Percentiles rank a stretch among this genome's conserved stretches.
Conservation (phyloP, 768 basidiomycete genomes). For the Russula emetica region DNA sequence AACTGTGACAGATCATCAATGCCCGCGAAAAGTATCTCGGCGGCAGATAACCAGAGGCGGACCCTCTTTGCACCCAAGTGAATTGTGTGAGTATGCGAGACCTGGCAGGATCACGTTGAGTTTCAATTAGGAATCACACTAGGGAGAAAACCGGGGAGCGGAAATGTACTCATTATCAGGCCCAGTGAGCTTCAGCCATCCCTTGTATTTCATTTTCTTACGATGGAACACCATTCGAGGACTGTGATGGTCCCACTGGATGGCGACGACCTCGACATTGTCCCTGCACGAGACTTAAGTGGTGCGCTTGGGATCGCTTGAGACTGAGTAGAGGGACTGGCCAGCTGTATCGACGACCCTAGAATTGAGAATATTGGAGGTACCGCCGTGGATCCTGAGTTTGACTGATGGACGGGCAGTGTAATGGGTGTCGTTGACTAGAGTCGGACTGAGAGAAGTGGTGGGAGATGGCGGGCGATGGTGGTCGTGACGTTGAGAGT, state of each 20-base stretch:
- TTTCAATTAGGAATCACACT: not conserved
- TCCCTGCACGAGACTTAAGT: not conserved
- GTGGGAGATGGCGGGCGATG: not conserved
- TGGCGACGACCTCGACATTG: slow-evolving; percentile 7
- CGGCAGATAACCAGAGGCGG: not conserved
- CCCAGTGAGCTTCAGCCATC: slow-evolving; percentile 6
- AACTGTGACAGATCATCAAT: not conserved
- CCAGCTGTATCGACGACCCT: slow-evolving; percentile 3
- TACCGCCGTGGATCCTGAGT: not conserved
- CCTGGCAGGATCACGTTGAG: not conserved
- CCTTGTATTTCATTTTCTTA: slow-evolving; percentile 9
- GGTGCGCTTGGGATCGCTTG: slow-evolving; percentile 7
- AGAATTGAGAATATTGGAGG: not conserved
- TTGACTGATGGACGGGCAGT: not conserved
- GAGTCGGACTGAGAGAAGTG: slow-evolving; percentile 1
- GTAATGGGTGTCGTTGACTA: not conserved
- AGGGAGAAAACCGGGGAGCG: too few species aligned
- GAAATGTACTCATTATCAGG: slow-evolving; percentile 4
- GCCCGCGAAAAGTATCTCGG: not conserved
- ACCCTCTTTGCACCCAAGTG: not conserved
- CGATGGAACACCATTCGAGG: slow-evolving; percentile 13
- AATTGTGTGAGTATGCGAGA: slow-evolving; percentile 15
- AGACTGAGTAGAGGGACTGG: not conserved
- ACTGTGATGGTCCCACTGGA: slow-evolving; percentile 13
- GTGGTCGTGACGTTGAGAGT: not conserved